Evolutionary conservation across 2,329 filamentous ascomycete genomes (phyloP).

Genomic region (Chaetomiaceae sp.): DNA sequence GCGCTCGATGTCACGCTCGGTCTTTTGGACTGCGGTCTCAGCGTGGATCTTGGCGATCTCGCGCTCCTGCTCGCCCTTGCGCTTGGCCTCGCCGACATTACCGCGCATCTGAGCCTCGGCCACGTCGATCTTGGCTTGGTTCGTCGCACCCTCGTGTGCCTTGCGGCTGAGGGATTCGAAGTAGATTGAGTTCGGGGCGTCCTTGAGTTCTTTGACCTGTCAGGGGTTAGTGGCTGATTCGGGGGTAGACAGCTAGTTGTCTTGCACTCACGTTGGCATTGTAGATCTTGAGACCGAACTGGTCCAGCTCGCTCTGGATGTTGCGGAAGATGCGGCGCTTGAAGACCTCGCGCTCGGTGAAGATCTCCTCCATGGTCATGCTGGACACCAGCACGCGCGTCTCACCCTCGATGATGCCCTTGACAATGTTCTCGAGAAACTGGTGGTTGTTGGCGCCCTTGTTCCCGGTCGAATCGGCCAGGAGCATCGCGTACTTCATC

Average conservation of each 20-base stretch:
- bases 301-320: constrained; percentile 71
- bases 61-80: constrained; percentile 73
- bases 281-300: constrained; percentile 72
- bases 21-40: constrained; percentile 77
- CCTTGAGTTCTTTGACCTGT: constrained; percentile 76
- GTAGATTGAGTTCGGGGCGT: constrained; percentile 75
- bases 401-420: constrained; percentile 85
- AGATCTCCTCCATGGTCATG: constrained; percentile 90
- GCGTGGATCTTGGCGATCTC: constrained; percentile 85
- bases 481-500: constrained; percentile 74
- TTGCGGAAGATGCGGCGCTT: constrained; percentile 66
- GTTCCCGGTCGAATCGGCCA: constrained; percentile 53
- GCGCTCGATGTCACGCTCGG: constrained; percentile 76
- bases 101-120: constrained; percentile 59
- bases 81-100: constrained; percentile 70
- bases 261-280: constrained; percentile 57
- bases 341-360: constrained; percentile 31
- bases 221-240: too few species aligned
- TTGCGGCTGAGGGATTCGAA: constrained; percentile 77
- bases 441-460: constrained; percentile 36
- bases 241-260: too few species aligned
- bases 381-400: constrained; percentile 74
- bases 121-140: constrained; percentile 62
- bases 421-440: constrained; percentile 79
- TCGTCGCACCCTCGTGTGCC: constrained; percentile 77